Evolutionary conservation across 257 asterid species (phyloP), one percentile per base, ranked within the genome.

Genomic region (Nicotiana obtusifolia): DNA sequence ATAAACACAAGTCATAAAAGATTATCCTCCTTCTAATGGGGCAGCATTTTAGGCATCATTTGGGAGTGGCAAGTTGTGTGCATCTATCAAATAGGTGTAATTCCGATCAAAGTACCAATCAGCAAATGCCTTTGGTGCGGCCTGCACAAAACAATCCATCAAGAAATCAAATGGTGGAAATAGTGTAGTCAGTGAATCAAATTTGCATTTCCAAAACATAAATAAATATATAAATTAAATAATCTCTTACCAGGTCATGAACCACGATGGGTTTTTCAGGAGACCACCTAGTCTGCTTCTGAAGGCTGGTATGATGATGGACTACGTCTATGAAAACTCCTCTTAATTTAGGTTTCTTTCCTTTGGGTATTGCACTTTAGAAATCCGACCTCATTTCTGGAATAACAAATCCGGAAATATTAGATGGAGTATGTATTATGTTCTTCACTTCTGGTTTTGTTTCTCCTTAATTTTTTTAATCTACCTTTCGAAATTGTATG

Each of bases 51-150:
- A 10, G 20, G 24, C 0, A 7, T 1, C 1, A 44, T 71, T 71
- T 71, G 19, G n/a, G 37, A 44, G 0, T 24, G 78, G 78, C 78
- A 73, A 47, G 22, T 30, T 8, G 26, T 16, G 37, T 24, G 47
- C 3, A 44, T 73, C 78, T 73, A 47, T 47, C 8, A 73, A 22
- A 73, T 73, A 73, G 13, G 22, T 22, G 78, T 73, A 73, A 11
- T 78, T 78, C 16, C 68, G 53, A n/a, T 60, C 82, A 24, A 79
- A 79, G 41, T 79, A 79, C 82, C 82, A 79, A 49, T 79, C 82
- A 60, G 75, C 37, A 79, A 79, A 79, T 37, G 71, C 59, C 20
- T 41, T 61, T 60, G 28, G 22, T 8, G 37, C 26, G 5, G 24
- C 20, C 82, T 79, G 82, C 71, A 61, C 20, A 79, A 61, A 78